These are phyloP conservation scores for Epichloe coenophiala DNA, from an alignment of 2,329 filamentous ascomycete species.

Conservation along the genomic window DNA sequence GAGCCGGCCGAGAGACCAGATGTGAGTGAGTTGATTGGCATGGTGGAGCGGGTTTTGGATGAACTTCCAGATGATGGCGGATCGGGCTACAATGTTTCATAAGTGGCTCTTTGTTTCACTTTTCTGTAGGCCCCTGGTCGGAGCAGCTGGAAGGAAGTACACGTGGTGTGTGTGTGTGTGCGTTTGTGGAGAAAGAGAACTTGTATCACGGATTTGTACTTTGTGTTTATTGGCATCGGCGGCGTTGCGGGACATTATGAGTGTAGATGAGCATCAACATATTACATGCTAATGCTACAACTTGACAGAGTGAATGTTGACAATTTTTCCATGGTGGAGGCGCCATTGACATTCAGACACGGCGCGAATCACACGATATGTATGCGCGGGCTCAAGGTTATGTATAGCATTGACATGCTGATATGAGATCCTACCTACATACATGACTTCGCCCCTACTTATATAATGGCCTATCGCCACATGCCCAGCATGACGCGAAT, in stretches of 20 bases:
- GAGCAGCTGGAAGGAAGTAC: background rate
- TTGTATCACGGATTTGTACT: too few species aligned
- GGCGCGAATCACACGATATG: too few species aligned
- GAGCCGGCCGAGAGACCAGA: conserved; percentile 82
- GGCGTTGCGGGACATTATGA: too few species aligned
- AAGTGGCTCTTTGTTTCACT: background rate
- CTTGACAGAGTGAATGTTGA: too few species aligned
- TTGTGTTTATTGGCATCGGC: too few species aligned
- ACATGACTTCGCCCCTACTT: background rate
- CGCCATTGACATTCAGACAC: too few species aligned
- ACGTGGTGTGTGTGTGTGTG: background rate
- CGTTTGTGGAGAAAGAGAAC: background rate
- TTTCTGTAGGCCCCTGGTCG: background rate
- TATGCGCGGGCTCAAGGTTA: too few species aligned
- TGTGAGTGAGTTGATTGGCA: conserved; percentile 66
- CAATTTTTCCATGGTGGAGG: too few species aligned
- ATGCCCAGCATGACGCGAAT: conserved; percentile 9
- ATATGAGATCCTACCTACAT: background rate
- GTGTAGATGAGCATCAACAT: too few species aligned
- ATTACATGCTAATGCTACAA: too few species aligned
- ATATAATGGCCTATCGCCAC: background rate
- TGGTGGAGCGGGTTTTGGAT: conserved; percentile 63
- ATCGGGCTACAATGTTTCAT: background rate
- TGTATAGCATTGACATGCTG: too few species aligned
- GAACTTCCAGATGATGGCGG: conserved; percentile 4